Percentiles rank a stretch among this genome's conserved stretches.
Conservation (phyloP, 2,329 filamentous ascomycete genomes). For the Leptoxyphium fumago region DNA sequence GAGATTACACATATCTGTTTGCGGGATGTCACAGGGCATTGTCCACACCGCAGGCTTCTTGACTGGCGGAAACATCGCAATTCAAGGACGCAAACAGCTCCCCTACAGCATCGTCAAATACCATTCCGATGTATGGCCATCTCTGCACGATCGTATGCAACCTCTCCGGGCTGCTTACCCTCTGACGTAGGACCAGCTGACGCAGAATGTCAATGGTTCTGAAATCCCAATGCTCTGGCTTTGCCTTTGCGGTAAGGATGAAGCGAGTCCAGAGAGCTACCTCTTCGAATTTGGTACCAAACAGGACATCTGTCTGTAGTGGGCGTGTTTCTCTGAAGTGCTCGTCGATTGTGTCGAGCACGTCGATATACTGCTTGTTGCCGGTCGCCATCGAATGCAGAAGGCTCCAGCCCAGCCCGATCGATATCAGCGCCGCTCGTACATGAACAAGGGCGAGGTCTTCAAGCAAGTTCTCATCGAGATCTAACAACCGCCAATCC, state of each 20-base stretch:
- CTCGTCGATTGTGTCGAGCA: constrained; percentile 6
- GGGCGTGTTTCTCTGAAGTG: background rate
- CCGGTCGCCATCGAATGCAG: constrained; percentile 3
- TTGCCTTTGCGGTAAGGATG: constrained; percentile 5
- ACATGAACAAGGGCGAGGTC: constrained; percentile 9
- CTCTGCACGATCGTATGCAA: background rate
- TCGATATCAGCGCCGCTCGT: constrained; percentile 8
- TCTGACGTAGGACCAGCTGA: background rate
- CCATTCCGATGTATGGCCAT: background rate
- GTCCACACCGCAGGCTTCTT: background rate
- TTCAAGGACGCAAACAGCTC: background rate
- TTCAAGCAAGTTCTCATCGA: constrained; percentile 6
- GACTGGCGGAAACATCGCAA: background rate
- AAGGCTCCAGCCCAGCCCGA: background rate
- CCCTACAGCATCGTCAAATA: background rate
- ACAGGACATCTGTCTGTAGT: constrained; percentile 6
- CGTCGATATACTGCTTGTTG: constrained; percentile 7
- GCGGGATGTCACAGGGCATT: too few relatives aligned
- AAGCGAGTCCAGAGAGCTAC: constrained; percentile 10
- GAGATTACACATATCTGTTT: too few relatives aligned
- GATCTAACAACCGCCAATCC: constrained; percentile 5
- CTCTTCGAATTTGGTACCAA: constrained; percentile 11
- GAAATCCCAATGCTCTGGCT: background rate
- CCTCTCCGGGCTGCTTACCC: background rate
- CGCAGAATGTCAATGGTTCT: background rate